Evolutionary conservation across 2,329 filamentous ascomycete species (phyloP).

Genomic region (Neofusicoccum kwambonambiense): DNA sequence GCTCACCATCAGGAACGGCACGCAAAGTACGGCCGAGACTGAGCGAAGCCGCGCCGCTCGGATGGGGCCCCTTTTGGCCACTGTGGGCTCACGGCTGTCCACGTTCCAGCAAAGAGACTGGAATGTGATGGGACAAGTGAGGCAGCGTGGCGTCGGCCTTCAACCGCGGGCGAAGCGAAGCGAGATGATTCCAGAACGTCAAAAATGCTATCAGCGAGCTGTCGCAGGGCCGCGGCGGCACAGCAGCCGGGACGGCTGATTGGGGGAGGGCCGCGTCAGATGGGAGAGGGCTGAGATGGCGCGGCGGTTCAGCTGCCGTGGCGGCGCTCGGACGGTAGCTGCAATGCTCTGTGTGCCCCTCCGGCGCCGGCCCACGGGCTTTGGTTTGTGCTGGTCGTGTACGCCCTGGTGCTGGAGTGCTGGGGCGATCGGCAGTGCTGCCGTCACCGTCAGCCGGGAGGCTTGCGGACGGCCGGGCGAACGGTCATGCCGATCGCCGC

Average conservation of each 20-base stretch:
- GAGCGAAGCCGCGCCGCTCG: constrained; percentile 1
- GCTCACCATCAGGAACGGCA: not conserved
- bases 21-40: not conserved
- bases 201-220: not conserved
- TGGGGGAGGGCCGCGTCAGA: not conserved
- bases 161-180: not conserved
- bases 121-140: not conserved
- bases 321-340: not conserved
- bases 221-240: too few species aligned
- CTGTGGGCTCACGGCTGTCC: not conserved
- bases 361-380: not conserved
- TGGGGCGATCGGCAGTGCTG: not conserved
- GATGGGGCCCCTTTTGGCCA: not conserved
- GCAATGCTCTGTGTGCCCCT: not conserved
- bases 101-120: not conserved
- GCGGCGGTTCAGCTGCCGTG: not conserved
- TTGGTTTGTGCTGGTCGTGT: not conserved
- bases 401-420: too few species aligned
- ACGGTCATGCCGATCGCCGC: not conserved
- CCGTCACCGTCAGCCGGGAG: not conserved
- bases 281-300: not conserved
- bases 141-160: not conserved
- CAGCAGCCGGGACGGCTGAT: not conserved
- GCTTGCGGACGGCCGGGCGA: not conserved
- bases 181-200: not conserved